phyloP scores from a whole-genome alignment of 2,329 filamentous ascomycete species.

The Fusarium anthophilum region DNA sequence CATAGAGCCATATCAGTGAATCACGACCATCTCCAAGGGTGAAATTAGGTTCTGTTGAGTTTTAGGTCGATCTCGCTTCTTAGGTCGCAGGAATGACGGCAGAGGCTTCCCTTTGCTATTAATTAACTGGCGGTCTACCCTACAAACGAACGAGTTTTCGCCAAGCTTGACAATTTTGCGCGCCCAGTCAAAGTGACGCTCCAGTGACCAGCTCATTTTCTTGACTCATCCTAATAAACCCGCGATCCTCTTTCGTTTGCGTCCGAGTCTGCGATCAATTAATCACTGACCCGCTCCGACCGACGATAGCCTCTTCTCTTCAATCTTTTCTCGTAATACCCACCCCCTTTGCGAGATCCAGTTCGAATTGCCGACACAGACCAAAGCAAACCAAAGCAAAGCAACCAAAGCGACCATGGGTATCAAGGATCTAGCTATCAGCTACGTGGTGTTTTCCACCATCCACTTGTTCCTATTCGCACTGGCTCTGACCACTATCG shows the following conservation, averaged over 20 bases:
- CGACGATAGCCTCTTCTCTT: slow-evolving; percentile 3
- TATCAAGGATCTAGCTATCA: slow-evolving; percentile 54
- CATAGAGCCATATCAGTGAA: slow-evolving; percentile 22
- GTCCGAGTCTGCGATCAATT: not conserved
- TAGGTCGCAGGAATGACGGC: slow-evolving; percentile 24
- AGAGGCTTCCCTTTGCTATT: slow-evolving; percentile 25
- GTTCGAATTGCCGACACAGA: not conserved
- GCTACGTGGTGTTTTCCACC: slow-evolving; percentile 65
- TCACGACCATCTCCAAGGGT: slow-evolving; percentile 27
- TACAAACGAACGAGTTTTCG: not conserved
- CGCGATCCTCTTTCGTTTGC: not conserved
- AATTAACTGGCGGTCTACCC: slow-evolving; percentile 10
- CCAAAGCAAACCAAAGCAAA: not conserved
- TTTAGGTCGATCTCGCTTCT: not conserved
- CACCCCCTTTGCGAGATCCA: not conserved
- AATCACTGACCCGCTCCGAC: slow-evolving; percentile 1
- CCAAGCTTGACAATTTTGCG: not conserved
- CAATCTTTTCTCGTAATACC: not conserved
- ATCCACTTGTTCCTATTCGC: slow-evolving; percentile 82
- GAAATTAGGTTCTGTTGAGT: not conserved
- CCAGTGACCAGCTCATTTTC: not conserved
- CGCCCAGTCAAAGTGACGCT: slow-evolving; percentile 9
- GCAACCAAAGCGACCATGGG: slow-evolving; percentile 50
- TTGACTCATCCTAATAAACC: not conserved
- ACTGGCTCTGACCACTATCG: slow-evolving; percentile 79